Conservation (phyloP, 495 filamentous ascomycete species). For the Hypoxylon trugodes region DNA sequence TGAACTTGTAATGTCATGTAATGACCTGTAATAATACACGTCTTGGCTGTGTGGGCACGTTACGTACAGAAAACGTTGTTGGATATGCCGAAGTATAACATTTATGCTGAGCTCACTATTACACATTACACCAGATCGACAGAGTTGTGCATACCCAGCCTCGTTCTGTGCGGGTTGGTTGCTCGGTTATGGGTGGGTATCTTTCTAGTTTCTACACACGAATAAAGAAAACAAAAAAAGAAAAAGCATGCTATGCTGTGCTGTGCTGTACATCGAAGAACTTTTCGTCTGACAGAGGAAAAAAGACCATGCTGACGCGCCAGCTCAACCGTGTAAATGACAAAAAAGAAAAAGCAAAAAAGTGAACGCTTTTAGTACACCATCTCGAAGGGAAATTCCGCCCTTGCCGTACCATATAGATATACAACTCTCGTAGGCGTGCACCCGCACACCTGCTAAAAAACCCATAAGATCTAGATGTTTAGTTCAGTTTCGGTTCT, state of each 20-base stretch:
- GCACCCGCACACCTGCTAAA: not conserved
- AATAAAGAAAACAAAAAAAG: slow-evolving; percentile 12
- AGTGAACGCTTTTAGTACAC: slow-evolving; percentile 28
- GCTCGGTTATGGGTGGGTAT: slow-evolving; percentile 32
- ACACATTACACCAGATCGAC: not conserved
- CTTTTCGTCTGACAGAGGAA: slow-evolving; percentile 8
- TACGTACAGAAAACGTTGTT: too few species aligned
- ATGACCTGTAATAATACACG: too few species aligned
- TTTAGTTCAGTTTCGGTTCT: slow-evolving; percentile 18
- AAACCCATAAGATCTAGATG: slow-evolving; percentile 7
- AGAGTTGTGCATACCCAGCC: slow-evolving; percentile 21
- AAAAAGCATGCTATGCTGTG: slow-evolving; percentile 16
- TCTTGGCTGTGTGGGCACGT: too few species aligned
- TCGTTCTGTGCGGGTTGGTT: slow-evolving; percentile 1
- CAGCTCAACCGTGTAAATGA: slow-evolving; percentile 1
- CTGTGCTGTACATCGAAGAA: slow-evolving; percentile 18
- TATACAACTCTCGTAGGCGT: slow-evolving; percentile 24
- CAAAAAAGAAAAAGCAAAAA: slow-evolving; percentile 13
- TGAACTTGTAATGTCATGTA: too few species aligned
- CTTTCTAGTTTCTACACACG: slow-evolving; percentile 31
- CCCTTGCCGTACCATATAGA: slow-evolving; percentile 27
- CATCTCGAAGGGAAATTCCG: slow-evolving; percentile 28
- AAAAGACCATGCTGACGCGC: slow-evolving; percentile 16
- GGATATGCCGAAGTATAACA: slow-evolving; percentile 7
- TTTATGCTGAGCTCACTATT: slow-evolving; percentile 13